These are phyloP conservation scores for Filosporella fistucella DNA, from an alignment of 495 filamentous ascomycete genomes.

Conservation along the genomic window DNA sequence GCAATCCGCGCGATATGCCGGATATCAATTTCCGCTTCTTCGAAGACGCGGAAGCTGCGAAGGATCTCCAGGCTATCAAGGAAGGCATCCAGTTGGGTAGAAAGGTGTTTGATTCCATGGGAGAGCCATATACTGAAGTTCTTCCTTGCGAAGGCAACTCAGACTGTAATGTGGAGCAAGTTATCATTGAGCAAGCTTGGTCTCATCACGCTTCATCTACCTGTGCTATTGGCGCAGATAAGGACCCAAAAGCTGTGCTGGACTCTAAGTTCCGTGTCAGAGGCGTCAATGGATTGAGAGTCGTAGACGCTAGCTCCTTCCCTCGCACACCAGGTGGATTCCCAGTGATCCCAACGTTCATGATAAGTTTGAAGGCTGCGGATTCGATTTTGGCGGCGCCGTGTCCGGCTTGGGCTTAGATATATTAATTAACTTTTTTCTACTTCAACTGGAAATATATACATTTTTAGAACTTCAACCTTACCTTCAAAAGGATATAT, in stretches of 20 bases:
- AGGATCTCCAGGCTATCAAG: conserved; percentile 35
- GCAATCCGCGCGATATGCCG: conserved; percentile 1
- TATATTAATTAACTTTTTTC: too few species aligned
- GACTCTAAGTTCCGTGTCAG: conserved; percentile 38
- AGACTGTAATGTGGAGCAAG: too few species aligned
- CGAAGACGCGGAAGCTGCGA: not conserved
- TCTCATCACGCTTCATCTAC: not conserved
- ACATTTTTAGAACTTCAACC: too few species aligned
- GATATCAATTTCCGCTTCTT: conserved; percentile 7
- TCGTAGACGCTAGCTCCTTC: conserved; percentile 48
- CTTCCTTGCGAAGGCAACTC: too few species aligned
- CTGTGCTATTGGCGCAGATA: conserved; percentile 36
- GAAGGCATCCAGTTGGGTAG: conserved; percentile 42
- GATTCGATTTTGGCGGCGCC: too few species aligned
- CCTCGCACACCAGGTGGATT: conserved; percentile 22
- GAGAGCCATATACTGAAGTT: too few species aligned
- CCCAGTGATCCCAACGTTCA: not conserved
- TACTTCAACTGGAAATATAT: too few species aligned
- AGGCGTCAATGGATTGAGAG: conserved; percentile 39
- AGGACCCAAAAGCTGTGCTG: conserved; percentile 33
- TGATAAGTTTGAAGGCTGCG: not conserved
- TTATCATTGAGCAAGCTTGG: conserved; percentile 3
- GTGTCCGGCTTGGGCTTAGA: too few species aligned
- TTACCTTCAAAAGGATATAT: too few species aligned
- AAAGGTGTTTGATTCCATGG: too few species aligned